Conservation (phyloP, 2,329 filamentous ascomycete species). For the Raffaelea albimanens region DNA sequence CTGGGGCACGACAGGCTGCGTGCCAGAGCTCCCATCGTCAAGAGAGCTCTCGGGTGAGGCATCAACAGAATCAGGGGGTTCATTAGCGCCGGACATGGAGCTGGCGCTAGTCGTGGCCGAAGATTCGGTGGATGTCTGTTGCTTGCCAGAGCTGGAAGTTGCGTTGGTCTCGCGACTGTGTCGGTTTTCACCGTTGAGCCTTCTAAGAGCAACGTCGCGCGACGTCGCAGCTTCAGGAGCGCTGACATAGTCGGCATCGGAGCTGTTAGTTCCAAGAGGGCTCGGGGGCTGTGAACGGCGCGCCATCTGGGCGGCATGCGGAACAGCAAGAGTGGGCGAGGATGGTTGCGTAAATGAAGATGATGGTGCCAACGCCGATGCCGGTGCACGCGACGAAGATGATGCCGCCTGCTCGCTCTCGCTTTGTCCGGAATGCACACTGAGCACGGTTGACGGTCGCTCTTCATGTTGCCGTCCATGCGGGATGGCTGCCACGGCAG, state of each 20-base stretch:
- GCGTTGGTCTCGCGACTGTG: constrained; percentile 45
- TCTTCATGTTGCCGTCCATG: constrained; percentile 6
- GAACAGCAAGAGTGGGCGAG: no score
- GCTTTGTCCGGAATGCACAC: constrained; percentile 1
- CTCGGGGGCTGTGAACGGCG: no score
- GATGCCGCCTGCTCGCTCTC: constrained; percentile 16
- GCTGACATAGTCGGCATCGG: constrained; percentile 20
- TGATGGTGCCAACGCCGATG: neutral
- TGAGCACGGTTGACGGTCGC: constrained; percentile 9
- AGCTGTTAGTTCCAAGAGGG: neutral
- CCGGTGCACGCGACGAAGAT: no score
- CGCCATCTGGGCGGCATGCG: no score
- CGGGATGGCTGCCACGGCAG: neutral
- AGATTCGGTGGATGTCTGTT: constrained; percentile 39
- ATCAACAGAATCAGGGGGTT: constrained; percentile 31
- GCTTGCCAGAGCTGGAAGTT: constrained; percentile 38
- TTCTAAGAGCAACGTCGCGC: constrained; percentile 20
- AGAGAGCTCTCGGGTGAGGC: constrained; percentile 42
- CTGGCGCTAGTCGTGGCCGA: constrained; percentile 48
- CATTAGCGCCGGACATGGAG: constrained; percentile 42
- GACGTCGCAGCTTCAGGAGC: constrained; percentile 12
- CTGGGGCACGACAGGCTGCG: constrained; percentile 33
- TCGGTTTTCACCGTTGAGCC: constrained; percentile 28
- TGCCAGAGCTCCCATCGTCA: constrained; percentile 30
- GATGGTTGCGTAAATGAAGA: neutral